These are phyloP conservation scores for Rhazya stricta DNA, from an alignment of 257 asterid species.

Conservation along the genomic window DNA sequence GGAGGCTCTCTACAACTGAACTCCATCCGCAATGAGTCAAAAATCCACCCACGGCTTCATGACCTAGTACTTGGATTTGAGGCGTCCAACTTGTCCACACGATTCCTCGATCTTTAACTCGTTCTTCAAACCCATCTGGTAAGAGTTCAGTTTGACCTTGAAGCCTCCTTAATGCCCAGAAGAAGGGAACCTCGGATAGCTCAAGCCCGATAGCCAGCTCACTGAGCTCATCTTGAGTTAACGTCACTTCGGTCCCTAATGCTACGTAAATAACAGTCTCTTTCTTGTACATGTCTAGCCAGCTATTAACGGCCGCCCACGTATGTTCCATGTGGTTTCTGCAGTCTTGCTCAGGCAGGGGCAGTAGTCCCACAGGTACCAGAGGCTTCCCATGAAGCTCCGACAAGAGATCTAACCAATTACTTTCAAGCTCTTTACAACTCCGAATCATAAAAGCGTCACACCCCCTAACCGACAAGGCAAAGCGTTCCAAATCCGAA, in stretches of 20 bases:
- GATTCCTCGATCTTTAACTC: slow-evolving; percentile 18
- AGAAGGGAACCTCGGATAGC: slow-evolving; percentile 21
- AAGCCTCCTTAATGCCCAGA: slow-evolving; percentile 26
- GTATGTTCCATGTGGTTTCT: neutral
- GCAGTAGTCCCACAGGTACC: slow-evolving; percentile 28
- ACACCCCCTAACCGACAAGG: neutral
- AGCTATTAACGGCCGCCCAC: slow-evolving; percentile 12
- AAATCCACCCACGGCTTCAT: slow-evolving; percentile 27
- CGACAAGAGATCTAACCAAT: slow-evolving; percentile 24
- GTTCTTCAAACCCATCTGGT: slow-evolving; percentile 29
- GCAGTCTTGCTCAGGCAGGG: slow-evolving; percentile 2
- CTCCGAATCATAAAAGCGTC: slow-evolving; percentile 19
- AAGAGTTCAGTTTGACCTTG: slow-evolving; percentile 3
- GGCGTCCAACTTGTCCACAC: slow-evolving; percentile 36
- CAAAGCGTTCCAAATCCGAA: slow-evolving; percentile 7
- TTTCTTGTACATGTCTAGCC: slow-evolving; percentile 16
- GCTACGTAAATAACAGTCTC: slow-evolving; percentile 29
- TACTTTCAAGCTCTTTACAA: slow-evolving; percentile 17
- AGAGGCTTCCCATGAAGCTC: slow-evolving; percentile 22
- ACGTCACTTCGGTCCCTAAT: slow-evolving; percentile 26
- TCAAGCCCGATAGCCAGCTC: slow-evolving; percentile 35
- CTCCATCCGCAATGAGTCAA: slow-evolving; percentile 35
- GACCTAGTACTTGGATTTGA: slow-evolving; percentile 24
- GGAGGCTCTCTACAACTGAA: slow-evolving; percentile 26
- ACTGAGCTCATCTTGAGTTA: slow-evolving; percentile 23